These are phyloP conservation scores for Teunomyces gatunensis DNA, from an alignment of 805 yeast genomes.

Conservation along the genomic window DNA sequence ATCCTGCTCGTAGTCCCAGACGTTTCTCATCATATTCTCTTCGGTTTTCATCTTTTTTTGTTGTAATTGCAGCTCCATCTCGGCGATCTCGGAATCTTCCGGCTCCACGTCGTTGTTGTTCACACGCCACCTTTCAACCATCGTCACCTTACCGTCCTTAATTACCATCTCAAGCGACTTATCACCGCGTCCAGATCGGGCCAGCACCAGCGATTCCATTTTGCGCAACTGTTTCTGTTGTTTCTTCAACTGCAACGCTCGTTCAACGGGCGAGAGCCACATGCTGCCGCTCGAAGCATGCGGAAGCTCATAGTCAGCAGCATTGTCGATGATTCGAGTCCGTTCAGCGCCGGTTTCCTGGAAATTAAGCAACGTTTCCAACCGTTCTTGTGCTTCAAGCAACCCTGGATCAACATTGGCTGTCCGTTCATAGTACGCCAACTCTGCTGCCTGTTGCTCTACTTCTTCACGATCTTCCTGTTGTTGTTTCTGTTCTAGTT, in stretches of 20 bases:
- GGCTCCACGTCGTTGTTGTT: slow-evolving; percentile 24
- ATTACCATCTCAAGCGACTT: slow-evolving; percentile 76
- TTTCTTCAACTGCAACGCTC: slow-evolving; percentile 80
- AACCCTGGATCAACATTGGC: slow-evolving; percentile 56
- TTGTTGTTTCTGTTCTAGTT: slow-evolving; percentile 19
- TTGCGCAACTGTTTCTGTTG: slow-evolving; percentile 76
- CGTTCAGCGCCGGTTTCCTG: slow-evolving; percentile 88
- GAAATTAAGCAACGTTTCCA: slow-evolving; percentile 71
- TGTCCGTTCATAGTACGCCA: slow-evolving; percentile 42
- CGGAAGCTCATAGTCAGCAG: slow-evolving; percentile 79
- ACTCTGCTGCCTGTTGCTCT: slow-evolving; percentile 40
- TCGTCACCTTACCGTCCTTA: slow-evolving; percentile 72
- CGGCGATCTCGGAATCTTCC: slow-evolving; percentile 32
- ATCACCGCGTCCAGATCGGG: slow-evolving; percentile 68
- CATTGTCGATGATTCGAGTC: slow-evolving; percentile 89
- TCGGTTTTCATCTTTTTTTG: slow-evolving; percentile 26
- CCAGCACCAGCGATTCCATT: slow-evolving; percentile 55
- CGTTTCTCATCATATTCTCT: slow-evolving; percentile 28
- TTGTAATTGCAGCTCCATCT: slow-evolving; percentile 32
- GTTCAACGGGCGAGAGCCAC: slow-evolving; percentile 87
- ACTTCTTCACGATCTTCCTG: slow-evolving; percentile 29
- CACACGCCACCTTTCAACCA: slow-evolving; percentile 45
- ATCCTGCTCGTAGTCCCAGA: slow-evolving; percentile 55
- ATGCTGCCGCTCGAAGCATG: slow-evolving; percentile 46
- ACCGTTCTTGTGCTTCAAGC: slow-evolving; percentile 64